Evolutionary conservation across 805 yeast species (phyloP).

Genomic region (Metschnikowia rubicola): DNA sequence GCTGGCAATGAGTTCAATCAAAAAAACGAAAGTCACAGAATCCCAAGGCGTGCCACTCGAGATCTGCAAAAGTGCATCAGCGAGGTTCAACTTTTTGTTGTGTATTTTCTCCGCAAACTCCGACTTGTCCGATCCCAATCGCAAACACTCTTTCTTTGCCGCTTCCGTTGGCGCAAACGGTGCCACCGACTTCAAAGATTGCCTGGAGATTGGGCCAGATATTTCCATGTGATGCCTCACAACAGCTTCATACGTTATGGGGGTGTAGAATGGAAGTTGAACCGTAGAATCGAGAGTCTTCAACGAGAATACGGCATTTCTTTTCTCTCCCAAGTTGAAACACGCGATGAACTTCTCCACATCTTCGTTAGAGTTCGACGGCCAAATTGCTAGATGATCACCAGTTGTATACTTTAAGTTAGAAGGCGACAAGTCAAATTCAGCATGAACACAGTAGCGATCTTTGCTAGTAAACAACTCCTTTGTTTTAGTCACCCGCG

Average conservation of each 20-base stretch:
- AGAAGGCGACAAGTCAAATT: conserved; percentile 74
- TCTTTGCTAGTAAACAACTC: conserved; percentile 65
- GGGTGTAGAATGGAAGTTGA: conserved; percentile 62
- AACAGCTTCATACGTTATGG: conserved; percentile 86
- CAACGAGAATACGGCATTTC: conserved; percentile 57
- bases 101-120: conserved; percentile 65
- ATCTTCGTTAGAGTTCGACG: conserved; percentile 78
- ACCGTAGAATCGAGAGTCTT: conserved; percentile 69
- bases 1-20: conserved; percentile 76
- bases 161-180: conserved; percentile 76
- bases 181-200: conserved; percentile 65
- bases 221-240: conserved; percentile 86
- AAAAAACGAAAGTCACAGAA: conserved; percentile 75
- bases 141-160: conserved; percentile 45
- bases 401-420: conserved; percentile 88
- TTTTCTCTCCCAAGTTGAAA: conserved; percentile 54
- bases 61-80: conserved; percentile 64
- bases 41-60: conserved; percentile 71
- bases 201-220: conserved; percentile 91
- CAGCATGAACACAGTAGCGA: conserved; percentile 87
- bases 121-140: conserved; percentile 65
- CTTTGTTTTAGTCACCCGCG: conserved; percentile 55
- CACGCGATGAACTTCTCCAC: conserved; percentile 62
- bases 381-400: conserved; percentile 94
- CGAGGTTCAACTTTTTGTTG: conserved; percentile 59